Conservation (phyloP, 306 rosid genomes). For the Vigna angularis region DNA sequence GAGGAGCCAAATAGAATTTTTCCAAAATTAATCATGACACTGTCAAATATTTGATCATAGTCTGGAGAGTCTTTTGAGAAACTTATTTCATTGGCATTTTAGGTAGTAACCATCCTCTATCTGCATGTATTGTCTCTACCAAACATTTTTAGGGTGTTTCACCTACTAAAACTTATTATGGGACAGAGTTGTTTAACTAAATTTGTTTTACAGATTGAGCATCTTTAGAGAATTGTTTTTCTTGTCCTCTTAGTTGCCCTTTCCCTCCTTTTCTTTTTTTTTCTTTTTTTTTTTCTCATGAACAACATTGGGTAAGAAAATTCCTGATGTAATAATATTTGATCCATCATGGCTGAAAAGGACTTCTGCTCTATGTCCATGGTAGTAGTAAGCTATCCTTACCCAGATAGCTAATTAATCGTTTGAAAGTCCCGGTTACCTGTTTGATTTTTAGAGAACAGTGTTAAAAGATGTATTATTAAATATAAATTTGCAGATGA, state of each 20-base stretch:
- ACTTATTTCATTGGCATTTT: constrained; percentile 1
- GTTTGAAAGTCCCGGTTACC: constrained; percentile 25
- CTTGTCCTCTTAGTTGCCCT: not conserved
- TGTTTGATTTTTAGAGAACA: constrained; percentile 3
- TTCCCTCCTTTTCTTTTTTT: too few species aligned
- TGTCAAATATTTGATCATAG: not conserved
- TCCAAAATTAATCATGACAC: constrained; percentile 18
- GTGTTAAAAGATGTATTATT: constrained; percentile 26
- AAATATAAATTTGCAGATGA: constrained; percentile 10
- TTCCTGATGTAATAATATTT: constrained; percentile 20
- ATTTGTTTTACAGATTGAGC: not conserved
- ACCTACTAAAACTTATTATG: not conserved
- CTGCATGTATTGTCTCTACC: not conserved
- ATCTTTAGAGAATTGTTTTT: not conserved
- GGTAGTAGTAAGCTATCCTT: constrained; percentile 22
- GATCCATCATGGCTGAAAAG: constrained; percentile 22
- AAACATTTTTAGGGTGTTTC: not conserved
- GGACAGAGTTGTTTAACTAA: not conserved
- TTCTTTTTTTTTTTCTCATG: too few species aligned
- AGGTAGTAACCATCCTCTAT: not conserved
- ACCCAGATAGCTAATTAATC: constrained; percentile 20
- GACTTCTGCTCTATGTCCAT: constrained; percentile 22
- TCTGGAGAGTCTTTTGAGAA: constrained; percentile 7
- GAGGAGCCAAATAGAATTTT: constrained; percentile 2
- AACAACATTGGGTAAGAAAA: not conserved